Conservation (phyloP, 2,329 filamentous ascomycete species). For the Rutstroemia sp. region DNA sequence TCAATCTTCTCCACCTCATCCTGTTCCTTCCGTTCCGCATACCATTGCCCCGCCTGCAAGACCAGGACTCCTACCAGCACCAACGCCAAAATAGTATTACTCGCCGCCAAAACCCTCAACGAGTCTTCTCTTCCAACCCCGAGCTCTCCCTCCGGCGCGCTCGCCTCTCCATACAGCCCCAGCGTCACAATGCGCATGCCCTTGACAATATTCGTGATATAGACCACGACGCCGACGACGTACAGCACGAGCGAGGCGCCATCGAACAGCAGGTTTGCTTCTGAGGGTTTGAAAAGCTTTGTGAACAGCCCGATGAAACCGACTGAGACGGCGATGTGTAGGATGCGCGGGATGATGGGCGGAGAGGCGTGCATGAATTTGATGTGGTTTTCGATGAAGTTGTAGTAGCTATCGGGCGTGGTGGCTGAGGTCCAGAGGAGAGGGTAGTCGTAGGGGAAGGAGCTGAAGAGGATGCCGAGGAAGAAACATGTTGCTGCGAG, state of each 20-base stretch:
- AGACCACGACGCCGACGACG: conserved; percentile 83
- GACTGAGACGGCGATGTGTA: conserved; percentile 86
- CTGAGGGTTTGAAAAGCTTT: conserved; percentile 90
- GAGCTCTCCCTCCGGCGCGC: conserved; percentile 48
- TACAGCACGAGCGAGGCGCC: conserved; percentile 65
- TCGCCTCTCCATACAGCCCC: conserved; percentile 44
- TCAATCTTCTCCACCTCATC: conserved; percentile 67
- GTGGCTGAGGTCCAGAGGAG: conserved; percentile 70
- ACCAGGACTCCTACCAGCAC: conserved; percentile 88
- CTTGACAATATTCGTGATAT: conserved; percentile 94
- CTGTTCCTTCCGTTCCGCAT: conserved; percentile 87
- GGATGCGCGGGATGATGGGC: conserved; percentile 83
- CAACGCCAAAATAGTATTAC: conserved; percentile 91
- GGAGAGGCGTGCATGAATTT: conserved; percentile 87
- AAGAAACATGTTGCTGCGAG: conserved; percentile 82
- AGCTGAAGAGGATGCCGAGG: conserved; percentile 87
- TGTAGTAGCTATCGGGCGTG: conserved; percentile 62
- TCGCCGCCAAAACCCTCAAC: conserved; percentile 82
- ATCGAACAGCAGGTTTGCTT: conserved; percentile 94
- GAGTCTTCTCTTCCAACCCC: conserved; percentile 80
- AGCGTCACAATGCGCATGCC: conserved; percentile 76
- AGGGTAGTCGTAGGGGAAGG: conserved; percentile 67
- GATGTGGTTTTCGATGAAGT: conserved; percentile 82
- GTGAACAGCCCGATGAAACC: conserved; percentile 83
- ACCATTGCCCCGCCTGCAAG: conserved; percentile 96